These are phyloP conservation scores for Cyclotella distinguenda DNA, from an alignment of 108 stramenopile genomes.

Conservation along the genomic window DNA sequence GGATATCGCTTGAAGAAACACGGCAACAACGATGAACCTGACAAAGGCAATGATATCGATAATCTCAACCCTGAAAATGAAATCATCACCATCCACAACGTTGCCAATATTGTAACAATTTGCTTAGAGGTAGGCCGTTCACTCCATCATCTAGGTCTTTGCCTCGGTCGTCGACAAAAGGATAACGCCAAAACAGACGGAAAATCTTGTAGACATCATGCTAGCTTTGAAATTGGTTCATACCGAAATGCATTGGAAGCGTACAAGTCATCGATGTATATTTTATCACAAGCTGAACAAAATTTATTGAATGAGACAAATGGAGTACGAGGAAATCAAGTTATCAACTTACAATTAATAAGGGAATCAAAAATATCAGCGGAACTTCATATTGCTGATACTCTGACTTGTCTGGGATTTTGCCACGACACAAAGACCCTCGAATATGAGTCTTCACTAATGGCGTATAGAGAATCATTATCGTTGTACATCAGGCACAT, in stretches of 20 bases:
- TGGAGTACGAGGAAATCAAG: constrained; percentile 1
- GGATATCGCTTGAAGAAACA: constrained; percentile 1
- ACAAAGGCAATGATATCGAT: not conserved
- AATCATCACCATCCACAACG: constrained; percentile 22
- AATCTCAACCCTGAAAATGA: not conserved
- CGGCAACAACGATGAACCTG: not conserved
- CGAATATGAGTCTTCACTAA: constrained; percentile 37
- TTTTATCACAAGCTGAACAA: constrained; percentile 27
- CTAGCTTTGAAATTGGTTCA: constrained; percentile 31
- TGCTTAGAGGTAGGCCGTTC: constrained; percentile 52
- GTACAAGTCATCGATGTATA: constrained; percentile 29
- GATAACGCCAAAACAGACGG: constrained; percentile 7
- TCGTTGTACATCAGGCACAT: constrained; percentile 49
- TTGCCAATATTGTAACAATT: constrained; percentile 34
- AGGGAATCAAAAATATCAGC: constrained; percentile 45
- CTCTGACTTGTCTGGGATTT: constrained; percentile 47
- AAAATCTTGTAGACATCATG: no score
- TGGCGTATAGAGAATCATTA: constrained; percentile 50
- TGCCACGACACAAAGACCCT: constrained; percentile 46
- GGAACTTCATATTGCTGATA: constrained; percentile 53
- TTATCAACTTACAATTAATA: constrained; percentile 41
- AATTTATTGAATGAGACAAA: not conserved
- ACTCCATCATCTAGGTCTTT: constrained; percentile 51
- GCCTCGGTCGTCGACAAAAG: constrained; percentile 48
- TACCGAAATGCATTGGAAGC: constrained; percentile 40